phyloP scores from a whole-genome alignment of 805 yeast genomes.

The Myxozyma nipponensis region DNA sequence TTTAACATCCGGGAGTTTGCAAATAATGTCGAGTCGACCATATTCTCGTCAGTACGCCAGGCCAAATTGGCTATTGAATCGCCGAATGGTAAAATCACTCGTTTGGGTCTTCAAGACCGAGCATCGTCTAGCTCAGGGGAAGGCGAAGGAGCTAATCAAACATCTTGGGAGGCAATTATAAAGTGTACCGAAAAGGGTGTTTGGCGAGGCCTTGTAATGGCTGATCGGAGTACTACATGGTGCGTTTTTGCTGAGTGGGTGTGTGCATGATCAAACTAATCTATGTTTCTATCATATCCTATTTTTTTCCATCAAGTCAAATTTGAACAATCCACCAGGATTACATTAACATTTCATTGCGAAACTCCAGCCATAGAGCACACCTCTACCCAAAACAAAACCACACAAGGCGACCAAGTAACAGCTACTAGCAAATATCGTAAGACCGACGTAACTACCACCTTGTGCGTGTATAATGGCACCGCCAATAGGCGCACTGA shows the following conservation, averaged over 20 bases:
- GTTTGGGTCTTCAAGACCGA: slow-evolving; percentile 41
- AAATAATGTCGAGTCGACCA: slow-evolving; percentile 26
- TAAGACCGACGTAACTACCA: background rate
- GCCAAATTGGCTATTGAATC: slow-evolving; percentile 68
- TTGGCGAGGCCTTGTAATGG: slow-evolving; percentile 79
- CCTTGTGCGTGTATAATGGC: slow-evolving; percentile 32
- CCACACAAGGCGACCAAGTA: background rate
- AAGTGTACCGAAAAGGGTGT: slow-evolving; percentile 68
- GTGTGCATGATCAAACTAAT: slow-evolving; percentile 38
- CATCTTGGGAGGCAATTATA: slow-evolving; percentile 54
- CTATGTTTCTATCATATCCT: background rate
- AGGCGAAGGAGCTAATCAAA: slow-evolving; percentile 3
- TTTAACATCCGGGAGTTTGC: slow-evolving; percentile 63
- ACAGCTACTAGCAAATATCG: background rate
- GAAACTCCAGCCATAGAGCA: background rate
- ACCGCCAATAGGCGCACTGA: slow-evolving; percentile 41
- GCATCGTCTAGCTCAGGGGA: slow-evolving; percentile 45
- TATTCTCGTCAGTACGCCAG: slow-evolving; percentile 13
- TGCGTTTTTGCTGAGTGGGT: slow-evolving; percentile 73
- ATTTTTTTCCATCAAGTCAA: background rate
- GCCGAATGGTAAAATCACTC: slow-evolving; percentile 76
- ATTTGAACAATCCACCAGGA: background rate
- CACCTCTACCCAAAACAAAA: background rate
- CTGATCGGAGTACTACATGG: slow-evolving; percentile 43
- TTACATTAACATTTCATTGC: background rate